Evolutionary conservation across 2,329 filamentous ascomycete genomes (phyloP).

Genomic region (Claviceps spartinae): DNA sequence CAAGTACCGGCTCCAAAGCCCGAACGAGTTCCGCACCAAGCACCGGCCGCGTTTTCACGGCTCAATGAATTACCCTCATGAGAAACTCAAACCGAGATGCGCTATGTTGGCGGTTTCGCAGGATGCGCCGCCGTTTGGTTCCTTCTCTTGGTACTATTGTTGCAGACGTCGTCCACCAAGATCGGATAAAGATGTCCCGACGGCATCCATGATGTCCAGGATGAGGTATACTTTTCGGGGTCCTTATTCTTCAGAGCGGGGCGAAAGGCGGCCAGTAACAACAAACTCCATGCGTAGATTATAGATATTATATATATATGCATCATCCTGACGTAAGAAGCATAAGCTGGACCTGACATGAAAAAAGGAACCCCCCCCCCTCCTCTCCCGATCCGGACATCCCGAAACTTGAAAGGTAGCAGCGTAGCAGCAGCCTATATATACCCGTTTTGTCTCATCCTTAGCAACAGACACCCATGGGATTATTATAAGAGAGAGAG

Average conservation of each 20-base stretch:
- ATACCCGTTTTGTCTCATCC: no score
- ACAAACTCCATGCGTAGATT: no score
- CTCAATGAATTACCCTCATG: constrained; percentile 7
- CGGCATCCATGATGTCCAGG: constrained; percentile 9
- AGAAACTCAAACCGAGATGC: constrained; percentile 8
- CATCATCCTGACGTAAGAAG: no score
- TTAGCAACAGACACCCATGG: no score
- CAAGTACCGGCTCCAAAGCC: constrained; percentile 7
- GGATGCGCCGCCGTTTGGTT: constrained; percentile 7
- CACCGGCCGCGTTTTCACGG: constrained; percentile 6
- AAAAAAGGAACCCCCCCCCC: no score
- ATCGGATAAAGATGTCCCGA: constrained; percentile 9
- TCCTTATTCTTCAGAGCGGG: constrained; percentile 3
- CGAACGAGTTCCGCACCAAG: constrained; percentile 7
- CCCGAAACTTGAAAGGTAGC: no score
- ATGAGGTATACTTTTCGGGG: constrained; percentile 5
- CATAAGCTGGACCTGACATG: no score
- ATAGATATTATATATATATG: no score
- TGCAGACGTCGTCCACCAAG: constrained; percentile 9
- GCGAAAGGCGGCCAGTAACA: constrained; percentile 1
- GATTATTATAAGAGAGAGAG: no score
- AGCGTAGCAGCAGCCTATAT: no score
- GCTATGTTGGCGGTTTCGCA: constrained; percentile 9
- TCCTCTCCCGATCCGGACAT: no score
- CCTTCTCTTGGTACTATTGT: constrained; percentile 8